A percentile compares a stretch with the other conserved stretches of the same genome.
These are phyloP conservation scores for Lentinula edodes DNA, from an alignment of 768 basidiomycete species.

Conservation along the genomic window DNA sequence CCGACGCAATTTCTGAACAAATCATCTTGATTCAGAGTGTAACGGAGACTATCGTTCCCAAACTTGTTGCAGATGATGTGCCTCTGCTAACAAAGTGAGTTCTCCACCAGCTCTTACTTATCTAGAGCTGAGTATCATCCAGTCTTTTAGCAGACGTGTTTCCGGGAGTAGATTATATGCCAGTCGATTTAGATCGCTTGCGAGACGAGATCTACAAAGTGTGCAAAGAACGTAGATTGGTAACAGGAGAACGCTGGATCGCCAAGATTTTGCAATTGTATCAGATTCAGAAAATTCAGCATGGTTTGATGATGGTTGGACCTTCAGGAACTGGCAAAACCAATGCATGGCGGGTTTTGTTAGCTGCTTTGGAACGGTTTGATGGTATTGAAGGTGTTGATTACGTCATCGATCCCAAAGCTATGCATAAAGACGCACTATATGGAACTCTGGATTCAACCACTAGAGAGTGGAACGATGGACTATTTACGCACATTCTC, in stretches of 20 bases:
- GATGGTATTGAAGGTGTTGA: constrained; percentile 90
- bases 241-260: constrained; percentile 85
- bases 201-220: constrained; percentile 83
- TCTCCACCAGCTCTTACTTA: not conserved
- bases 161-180: constrained; percentile 89
- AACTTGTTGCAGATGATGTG: constrained; percentile 95
- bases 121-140: not conserved
- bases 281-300: constrained; percentile 99
- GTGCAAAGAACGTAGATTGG: constrained; percentile 80
- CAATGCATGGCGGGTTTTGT: constrained; percentile 92
- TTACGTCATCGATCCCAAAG: constrained; percentile 98
- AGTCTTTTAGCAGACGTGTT: constrained; percentile 96
- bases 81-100: constrained; percentile 84
- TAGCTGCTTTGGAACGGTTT: constrained; percentile 83
- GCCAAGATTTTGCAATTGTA: constrained; percentile 96
- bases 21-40: constrained; percentile 98
- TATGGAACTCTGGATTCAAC: constrained; percentile 97
- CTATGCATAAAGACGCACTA: constrained; percentile 96
- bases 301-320: constrained; percentile 99
- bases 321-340: constrained; percentile 96
- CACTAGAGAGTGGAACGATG: constrained; percentile 99
- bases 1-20: constrained; percentile 79
- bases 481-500: constrained; percentile 94
- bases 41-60: constrained; percentile 97
- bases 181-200: constrained; percentile 82